A percentile compares a stretch with the other conserved stretches of the same genome.
Evolutionary conservation across 768 basidiomycete genomes (phyloP).

Genomic region (Sistotremastrum suecicum): DNA sequence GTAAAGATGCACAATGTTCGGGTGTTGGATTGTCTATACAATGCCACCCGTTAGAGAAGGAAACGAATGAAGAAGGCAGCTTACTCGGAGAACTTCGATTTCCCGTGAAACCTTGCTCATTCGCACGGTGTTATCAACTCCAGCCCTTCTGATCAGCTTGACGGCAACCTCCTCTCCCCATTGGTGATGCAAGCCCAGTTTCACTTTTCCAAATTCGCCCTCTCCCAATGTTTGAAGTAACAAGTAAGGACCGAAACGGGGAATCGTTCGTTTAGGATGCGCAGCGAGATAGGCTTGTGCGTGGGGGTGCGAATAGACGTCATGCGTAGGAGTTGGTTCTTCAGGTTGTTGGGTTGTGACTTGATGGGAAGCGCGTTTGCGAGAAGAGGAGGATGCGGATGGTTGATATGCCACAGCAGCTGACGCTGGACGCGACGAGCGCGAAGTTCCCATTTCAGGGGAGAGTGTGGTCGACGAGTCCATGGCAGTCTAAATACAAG

Average conservation of each 20-base stretch:
- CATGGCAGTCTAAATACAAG: too few species aligned
- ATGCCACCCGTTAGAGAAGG: constrained; percentile 9
- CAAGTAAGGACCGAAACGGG: constrained; percentile 91
- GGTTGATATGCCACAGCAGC: constrained; percentile 20
- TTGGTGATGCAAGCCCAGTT: constrained; percentile 84
- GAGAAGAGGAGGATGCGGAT: constrained; percentile 21
- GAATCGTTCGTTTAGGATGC: constrained; percentile 75
- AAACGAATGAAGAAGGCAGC: constrained; percentile 15
- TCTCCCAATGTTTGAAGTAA: constrained; percentile 94
- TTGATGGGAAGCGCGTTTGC: constrained; percentile 59
- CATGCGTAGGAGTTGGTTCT: constrained; percentile 38
- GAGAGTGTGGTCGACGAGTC: too few species aligned
- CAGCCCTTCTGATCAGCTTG: constrained; percentile 88
- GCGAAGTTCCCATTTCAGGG: too few species aligned
- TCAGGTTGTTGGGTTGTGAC: constrained; percentile 41
- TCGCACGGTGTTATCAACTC: constrained; percentile 71
- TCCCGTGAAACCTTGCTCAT: constrained; percentile 96
- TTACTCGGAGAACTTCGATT: constrained; percentile 89
- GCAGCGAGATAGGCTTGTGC: constrained; percentile 71
- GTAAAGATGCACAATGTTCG: constrained; percentile 95
- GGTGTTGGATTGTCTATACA: constrained; percentile 78
- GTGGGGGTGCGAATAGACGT: constrained; percentile 76
- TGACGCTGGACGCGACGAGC: constrained; percentile 16
- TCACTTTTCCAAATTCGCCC: constrained; percentile 98
- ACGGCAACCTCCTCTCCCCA: constrained; percentile 99